phyloP scores from a whole-genome alignment of 2,329 filamentous ascomycete genomes.

The Diplodia scrobiculata region DNA sequence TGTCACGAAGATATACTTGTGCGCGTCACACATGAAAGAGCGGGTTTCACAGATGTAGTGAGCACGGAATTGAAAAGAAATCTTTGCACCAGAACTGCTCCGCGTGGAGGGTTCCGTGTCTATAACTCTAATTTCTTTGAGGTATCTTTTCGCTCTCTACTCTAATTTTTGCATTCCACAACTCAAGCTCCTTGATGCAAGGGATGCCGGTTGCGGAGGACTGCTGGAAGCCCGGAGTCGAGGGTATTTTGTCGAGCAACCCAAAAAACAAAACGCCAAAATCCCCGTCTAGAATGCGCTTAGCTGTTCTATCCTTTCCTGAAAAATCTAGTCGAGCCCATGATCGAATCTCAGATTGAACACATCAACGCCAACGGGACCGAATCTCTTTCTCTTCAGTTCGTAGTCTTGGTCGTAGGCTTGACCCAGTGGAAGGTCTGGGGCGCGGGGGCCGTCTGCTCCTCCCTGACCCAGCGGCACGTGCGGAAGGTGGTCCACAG shows the following conservation, averaged over 20 bases:
- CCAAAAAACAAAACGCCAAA: slow-evolving; percentile 22
- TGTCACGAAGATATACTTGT: no score
- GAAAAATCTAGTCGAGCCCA: neutral
- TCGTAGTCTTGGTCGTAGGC: slow-evolving; percentile 7
- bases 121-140: slow-evolving; percentile 1
- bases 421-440: slow-evolving; percentile 22
- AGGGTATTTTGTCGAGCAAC: slow-evolving; percentile 10
- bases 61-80: neutral
- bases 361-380: slow-evolving; percentile 1
- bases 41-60: neutral
- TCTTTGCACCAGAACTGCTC: neutral
- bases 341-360: neutral
- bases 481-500: slow-evolving; percentile 27
- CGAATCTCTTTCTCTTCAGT: neutral
- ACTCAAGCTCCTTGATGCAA: neutral
- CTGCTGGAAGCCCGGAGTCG: slow-evolving; percentile 1
- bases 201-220: neutral
- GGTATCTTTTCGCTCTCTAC: slow-evolving; percentile 6
- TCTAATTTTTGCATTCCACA: neutral
- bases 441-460: neutral
- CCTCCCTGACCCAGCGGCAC: slow-evolving; percentile 28
- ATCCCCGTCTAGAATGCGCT: slow-evolving; percentile 1
- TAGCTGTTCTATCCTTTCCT: neutral
- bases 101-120: neutral
- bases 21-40: neutral